Evolutionary conservation across 345 rosid genomes (phyloP).

Genomic region (Fremontodendron californicum): DNA sequence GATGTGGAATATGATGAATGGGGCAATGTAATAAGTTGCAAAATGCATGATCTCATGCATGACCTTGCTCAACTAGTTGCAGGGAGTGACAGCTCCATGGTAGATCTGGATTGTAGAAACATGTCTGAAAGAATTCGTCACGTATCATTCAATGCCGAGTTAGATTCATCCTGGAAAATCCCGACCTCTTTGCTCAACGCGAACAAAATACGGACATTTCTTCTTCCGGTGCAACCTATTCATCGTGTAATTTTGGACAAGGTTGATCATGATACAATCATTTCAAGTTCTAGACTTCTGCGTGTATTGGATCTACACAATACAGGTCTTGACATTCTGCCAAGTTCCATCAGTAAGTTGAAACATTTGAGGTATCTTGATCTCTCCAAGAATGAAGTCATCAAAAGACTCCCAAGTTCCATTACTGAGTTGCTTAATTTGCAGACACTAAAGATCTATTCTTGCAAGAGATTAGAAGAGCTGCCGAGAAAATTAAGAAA

Average conservation of each 20-base stretch:
- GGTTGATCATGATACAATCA: slow-evolving; percentile 3
- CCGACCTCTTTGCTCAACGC: neutral
- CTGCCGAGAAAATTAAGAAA: slow-evolving; percentile 8
- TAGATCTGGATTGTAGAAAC: neutral
- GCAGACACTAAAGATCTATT: neutral
- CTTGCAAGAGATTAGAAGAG: slow-evolving; percentile 8
- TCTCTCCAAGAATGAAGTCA: slow-evolving; percentile 13
- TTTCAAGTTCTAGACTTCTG: slow-evolving; percentile 9
- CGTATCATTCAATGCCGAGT: neutral
- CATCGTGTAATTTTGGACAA: slow-evolving; percentile 10
- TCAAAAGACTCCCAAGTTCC: slow-evolving; percentile 9
- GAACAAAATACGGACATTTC: slow-evolving; percentile 4
- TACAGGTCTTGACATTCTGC: neutral
- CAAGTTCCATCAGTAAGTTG: neutral
- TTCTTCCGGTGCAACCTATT: slow-evolving; percentile 8
- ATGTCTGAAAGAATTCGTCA: slow-evolving; percentile 6
- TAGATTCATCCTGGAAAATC: slow-evolving; percentile 10
- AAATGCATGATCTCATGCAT: slow-evolving; percentile 27
- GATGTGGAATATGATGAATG: slow-evolving; percentile 7
- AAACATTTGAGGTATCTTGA: slow-evolving; percentile 8
- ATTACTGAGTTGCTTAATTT: slow-evolving; percentile 9
- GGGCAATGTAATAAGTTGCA: slow-evolving; percentile 1
- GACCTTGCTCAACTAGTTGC: slow-evolving; percentile 20
- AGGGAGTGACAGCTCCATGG: neutral
- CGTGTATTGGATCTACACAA: slow-evolving; percentile 8